phyloP scores from a whole-genome alignment of 2,329 filamentous ascomycete species.

The Sporothrix curviconia region DNA sequence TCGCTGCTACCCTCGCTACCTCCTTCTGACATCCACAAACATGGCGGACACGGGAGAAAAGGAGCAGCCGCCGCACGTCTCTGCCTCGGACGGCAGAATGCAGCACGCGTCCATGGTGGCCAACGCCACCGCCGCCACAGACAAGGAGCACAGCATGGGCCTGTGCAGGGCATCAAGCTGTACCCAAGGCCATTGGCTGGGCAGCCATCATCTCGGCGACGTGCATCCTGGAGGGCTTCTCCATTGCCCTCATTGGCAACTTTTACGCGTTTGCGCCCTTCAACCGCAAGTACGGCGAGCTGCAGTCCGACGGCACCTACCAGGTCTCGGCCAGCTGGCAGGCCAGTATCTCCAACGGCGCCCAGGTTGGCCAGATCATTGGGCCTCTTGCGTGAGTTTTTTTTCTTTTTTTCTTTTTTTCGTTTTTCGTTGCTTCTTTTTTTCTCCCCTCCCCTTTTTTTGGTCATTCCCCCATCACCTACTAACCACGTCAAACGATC shows the following conservation, averaged over 20 bases:
- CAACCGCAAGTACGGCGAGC: constrained; percentile 25
- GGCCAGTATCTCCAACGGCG: constrained; percentile 33
- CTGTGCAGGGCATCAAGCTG: constrained; percentile 7
- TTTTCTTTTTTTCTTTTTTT: no score
- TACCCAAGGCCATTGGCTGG: constrained; percentile 16
- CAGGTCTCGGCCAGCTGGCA: constrained; percentile 10
- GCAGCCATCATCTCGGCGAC: constrained; percentile 9
- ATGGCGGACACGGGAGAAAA: background rate
- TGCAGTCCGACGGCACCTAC: constrained; percentile 5
- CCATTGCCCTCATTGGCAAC: constrained; percentile 28
- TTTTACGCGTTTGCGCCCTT: constrained; percentile 29
- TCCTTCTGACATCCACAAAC: background rate
- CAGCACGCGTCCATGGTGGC: background rate
- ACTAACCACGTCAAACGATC: no score
- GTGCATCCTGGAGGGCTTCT: constrained; percentile 22
- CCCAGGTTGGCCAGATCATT: constrained; percentile 49
- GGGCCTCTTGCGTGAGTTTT: constrained; percentile 23
- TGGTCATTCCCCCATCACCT: no score
- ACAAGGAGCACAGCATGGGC: constrained; percentile 10
- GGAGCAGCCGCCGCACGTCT: background rate
- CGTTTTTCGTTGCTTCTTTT: background rate
- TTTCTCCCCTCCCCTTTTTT: background rate
- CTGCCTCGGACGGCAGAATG: background rate
- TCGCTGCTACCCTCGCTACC: background rate
- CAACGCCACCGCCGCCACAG: background rate